These are phyloP conservation scores for Paraurostyla sp. DNA, from an alignment of 73 alveolate species.

Conservation along the genomic window DNA sequence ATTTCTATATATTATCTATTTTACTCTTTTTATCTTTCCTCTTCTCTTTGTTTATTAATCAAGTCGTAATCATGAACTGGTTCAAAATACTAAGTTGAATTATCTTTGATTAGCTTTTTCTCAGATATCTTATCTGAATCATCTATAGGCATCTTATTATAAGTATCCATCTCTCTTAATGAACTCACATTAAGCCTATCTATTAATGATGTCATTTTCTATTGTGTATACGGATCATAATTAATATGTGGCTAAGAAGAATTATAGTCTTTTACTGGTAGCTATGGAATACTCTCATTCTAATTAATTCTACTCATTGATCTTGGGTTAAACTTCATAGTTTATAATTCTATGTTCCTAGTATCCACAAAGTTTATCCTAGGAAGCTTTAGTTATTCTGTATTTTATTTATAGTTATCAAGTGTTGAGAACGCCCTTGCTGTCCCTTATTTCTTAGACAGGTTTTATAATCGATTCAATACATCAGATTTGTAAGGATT, in stretches of 20 bases:
- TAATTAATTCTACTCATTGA: background rate
- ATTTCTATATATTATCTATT: background rate
- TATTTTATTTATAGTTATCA: background rate
- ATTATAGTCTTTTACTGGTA: background rate
- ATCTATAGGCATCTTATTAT: no score
- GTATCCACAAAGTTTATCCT: slow-evolving; percentile 13
- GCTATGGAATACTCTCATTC: background rate
- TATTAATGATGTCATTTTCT: slow-evolving; percentile 11
- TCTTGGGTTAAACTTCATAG: background rate
- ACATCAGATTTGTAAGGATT: slow-evolving; percentile 23
- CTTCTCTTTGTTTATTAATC: background rate
- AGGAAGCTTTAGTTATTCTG: background rate
- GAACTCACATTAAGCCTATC: slow-evolving; percentile 12
- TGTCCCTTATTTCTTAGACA: background rate
- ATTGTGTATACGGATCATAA: slow-evolving; percentile 22
- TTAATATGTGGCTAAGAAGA: background rate
- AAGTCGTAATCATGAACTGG: no score
- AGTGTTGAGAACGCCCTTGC: background rate
- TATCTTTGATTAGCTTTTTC: background rate
- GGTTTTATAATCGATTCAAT: background rate
- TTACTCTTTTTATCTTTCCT: background rate
- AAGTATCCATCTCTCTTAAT: background rate
- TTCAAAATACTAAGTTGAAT: background rate
- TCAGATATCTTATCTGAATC: background rate
- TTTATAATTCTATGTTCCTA: no score